Evolutionary conservation across 306 rosid species (phyloP).

Genomic region (Prosopis cineraria): DNA sequence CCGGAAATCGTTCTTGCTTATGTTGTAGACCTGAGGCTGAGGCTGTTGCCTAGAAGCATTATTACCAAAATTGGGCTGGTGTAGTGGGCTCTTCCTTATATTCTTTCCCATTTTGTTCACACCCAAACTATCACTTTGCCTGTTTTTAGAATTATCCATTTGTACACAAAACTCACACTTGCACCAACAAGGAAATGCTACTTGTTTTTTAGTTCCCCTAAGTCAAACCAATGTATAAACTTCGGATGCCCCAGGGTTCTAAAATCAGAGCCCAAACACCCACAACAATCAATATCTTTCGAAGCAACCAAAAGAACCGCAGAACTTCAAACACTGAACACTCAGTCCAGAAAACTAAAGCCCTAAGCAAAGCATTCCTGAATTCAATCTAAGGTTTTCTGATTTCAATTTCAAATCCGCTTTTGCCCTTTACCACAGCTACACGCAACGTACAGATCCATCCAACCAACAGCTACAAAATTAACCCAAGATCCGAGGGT

Average conservation of each 20-base stretch:
- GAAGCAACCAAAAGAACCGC: constrained; percentile 8
- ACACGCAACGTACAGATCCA: not conserved
- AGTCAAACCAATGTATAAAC: not conserved
- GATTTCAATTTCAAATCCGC: constrained; percentile 3
- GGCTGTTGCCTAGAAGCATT: constrained; percentile 80
- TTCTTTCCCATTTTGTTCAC: constrained; percentile 89
- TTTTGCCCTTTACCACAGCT: not conserved
- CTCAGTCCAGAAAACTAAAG: not conserved
- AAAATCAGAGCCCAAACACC: not conserved
- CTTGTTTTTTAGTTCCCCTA: not conserved
- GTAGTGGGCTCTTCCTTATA: constrained; percentile 86
- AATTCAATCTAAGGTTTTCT: not conserved
- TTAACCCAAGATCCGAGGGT: constrained; percentile 25
- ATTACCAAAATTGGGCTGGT: constrained; percentile 77
- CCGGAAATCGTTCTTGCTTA: constrained; percentile 91
- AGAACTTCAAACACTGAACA: not conserved
- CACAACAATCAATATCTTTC: not conserved
- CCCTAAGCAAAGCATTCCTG: not conserved
- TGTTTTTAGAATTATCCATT: constrained; percentile 67
- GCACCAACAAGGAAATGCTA: not conserved
- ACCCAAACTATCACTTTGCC: constrained; percentile 74
- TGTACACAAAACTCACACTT: constrained; percentile 14
- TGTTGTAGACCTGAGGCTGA: constrained; percentile 96
- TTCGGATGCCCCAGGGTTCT: not conserved
- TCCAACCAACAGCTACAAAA: constrained; percentile 21